Evolutionary conservation across 2,329 filamentous ascomycete genomes (phyloP).

Genomic region (Fusarium papillatum): DNA sequence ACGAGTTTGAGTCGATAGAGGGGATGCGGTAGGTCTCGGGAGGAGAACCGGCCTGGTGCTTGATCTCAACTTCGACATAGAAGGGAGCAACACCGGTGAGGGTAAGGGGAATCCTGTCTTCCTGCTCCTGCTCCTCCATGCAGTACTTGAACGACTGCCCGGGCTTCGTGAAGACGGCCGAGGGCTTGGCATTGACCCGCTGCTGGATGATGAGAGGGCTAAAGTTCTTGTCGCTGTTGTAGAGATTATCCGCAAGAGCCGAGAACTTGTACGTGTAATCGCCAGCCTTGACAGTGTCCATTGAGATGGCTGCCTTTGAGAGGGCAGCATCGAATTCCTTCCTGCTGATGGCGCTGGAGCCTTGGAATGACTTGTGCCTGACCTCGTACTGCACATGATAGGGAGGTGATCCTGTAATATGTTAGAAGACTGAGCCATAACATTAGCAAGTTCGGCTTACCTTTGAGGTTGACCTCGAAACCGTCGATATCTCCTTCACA

Average conservation of each 20-base stretch:
- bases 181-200: slow-evolving; percentile 85
- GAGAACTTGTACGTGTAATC: slow-evolving; percentile 89
- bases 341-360: slow-evolving; percentile 73
- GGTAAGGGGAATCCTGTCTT: slow-evolving; percentile 90
- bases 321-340: slow-evolving; percentile 84
- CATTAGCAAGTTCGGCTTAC: slow-evolving; percentile 59
- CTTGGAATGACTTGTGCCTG: slow-evolving; percentile 77
- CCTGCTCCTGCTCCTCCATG: slow-evolving; percentile 83
- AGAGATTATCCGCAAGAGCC: slow-evolving; percentile 87
- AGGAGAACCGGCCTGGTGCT: slow-evolving; percentile 85
- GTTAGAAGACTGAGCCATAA: slow-evolving; percentile 45
- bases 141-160: slow-evolving; percentile 98
- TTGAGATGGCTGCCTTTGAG: slow-evolving; percentile 81
- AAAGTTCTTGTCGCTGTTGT: slow-evolving; percentile 80
- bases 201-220: slow-evolving; percentile 81
- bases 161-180: slow-evolving; percentile 85
- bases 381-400: slow-evolving; percentile 88
- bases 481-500: slow-evolving; percentile 96
- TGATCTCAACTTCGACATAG: slow-evolving; percentile 91
- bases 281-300: slow-evolving; percentile 89
- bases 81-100: slow-evolving; percentile 90
- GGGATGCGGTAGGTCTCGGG: slow-evolving; percentile 87
- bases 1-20: slow-evolving; percentile 80
- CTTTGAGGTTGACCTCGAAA: slow-evolving; percentile 84
- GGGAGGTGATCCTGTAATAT: slow-evolving; percentile 75